phyloP scores from a whole-genome alignment of 495 filamentous ascomycete genomes.

The Ascodesmis nigricans region DNA sequence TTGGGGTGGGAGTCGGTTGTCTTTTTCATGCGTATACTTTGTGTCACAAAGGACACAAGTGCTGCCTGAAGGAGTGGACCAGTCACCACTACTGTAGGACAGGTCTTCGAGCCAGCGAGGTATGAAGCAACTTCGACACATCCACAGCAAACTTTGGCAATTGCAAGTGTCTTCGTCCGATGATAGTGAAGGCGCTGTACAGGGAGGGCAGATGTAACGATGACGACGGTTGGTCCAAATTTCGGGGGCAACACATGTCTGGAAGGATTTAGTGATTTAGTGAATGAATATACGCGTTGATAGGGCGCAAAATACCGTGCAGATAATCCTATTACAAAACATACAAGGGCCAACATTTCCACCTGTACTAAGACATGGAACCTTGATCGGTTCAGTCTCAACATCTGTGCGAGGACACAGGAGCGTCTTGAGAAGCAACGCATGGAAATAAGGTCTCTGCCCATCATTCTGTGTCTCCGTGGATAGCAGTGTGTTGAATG shows the following conservation, averaged over 20 bases:
- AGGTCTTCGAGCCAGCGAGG: constrained; percentile 1
- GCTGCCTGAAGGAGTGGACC: neutral
- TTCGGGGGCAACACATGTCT: constrained; percentile 4
- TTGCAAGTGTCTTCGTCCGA: neutral
- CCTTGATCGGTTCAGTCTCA: neutral
- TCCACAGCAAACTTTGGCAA: constrained; percentile 1
- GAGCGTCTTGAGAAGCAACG: constrained; percentile 2
- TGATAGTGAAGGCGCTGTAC: neutral
- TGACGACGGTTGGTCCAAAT: constrained; percentile 3
- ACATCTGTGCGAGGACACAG: neutral
- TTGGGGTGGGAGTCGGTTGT: constrained; percentile 2
- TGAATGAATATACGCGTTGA: neutral
- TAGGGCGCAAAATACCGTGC: neutral
- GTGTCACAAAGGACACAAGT: neutral
- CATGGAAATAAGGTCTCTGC: neutral
- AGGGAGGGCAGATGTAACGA: constrained; percentile 4
- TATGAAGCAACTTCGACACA: constrained; percentile 2
- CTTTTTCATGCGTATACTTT: neutral
- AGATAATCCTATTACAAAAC: neutral
- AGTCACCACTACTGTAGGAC: neutral
- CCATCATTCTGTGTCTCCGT: neutral
- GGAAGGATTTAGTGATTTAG: neutral
- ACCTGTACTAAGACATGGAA: neutral
- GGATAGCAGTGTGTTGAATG: neutral
- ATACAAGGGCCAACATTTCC: constrained; percentile 5